phyloP scores from a whole-genome alignment of 345 rosid genomes.

The Alliaria petiolata region DNA sequence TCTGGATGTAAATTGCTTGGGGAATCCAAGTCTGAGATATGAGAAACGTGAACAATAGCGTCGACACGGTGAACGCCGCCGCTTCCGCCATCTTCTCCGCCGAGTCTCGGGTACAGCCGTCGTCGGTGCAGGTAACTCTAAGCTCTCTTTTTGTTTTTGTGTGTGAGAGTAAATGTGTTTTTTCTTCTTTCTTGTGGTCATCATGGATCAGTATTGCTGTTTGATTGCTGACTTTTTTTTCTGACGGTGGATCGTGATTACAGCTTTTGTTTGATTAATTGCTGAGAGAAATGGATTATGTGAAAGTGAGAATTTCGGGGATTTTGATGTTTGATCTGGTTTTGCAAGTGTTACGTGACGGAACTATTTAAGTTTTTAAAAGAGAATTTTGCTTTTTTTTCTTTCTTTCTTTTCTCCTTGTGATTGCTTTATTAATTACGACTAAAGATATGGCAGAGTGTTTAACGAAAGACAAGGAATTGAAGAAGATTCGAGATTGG shows the following conservation, averaged over 20 bases:
- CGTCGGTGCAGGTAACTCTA: constrained; percentile 48
- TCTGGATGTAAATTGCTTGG: constrained; percentile 20
- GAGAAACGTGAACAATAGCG: constrained; percentile 56
- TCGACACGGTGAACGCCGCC: constrained; percentile 87
- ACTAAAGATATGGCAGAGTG: too few relatives aligned
- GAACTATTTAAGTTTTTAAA: not conserved
- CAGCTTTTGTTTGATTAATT: constrained; percentile 2
- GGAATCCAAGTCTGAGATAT: constrained; percentile 22
- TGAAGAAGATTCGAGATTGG: too few relatives aligned
- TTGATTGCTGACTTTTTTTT: not conserved
- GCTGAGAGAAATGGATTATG: not conserved
- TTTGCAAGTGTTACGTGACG: not conserved
- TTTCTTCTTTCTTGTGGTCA: not conserved
- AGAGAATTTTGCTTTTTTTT: too few relatives aligned
- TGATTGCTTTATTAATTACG: not conserved
- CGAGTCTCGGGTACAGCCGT: constrained; percentile 71
- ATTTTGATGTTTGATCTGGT: not conserved
- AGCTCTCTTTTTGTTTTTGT: not conserved
- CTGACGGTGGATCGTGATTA: not conserved
- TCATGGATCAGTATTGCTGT: not conserved
- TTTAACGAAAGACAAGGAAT: too few relatives aligned
- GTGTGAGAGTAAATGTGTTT: not conserved
- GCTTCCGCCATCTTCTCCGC: constrained; percentile 90
- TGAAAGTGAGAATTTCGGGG: not conserved
- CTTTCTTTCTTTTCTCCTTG: too few relatives aligned